Evolutionary conservation across 306 rosid species (phyloP), one percentile per base, ranked within the genome.

Genomic region (Arachis stenosperma): DNA sequence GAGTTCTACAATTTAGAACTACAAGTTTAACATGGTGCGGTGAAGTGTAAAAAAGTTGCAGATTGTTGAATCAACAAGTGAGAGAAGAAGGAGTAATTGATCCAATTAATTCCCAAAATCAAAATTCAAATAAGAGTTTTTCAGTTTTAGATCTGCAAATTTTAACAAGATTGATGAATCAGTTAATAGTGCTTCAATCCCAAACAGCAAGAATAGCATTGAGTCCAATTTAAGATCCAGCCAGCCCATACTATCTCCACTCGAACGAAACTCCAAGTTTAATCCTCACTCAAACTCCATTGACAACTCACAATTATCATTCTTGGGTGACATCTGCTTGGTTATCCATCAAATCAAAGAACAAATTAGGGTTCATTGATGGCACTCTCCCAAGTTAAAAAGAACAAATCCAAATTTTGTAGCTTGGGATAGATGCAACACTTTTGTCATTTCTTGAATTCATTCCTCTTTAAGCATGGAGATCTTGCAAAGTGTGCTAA

Each of bases 351-450:
- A 50, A 50, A 50, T 12, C 6, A 11, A 50, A 50, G 27, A 52
- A 52, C 9, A 52, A 52, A 6, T 1, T 52, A 0, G 0, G 5
- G 0, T 52, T 52, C 4, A 8, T 13, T 0, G 57, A 52, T 52
- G 29, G 57, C 2, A 4, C 8, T 2, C n/a, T 52, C 15, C 27
- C 0, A 4, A n/a, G 3, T 8, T 9, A 3, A 8, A 5, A 5
- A 5, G 15, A 2, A 5, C 5, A 5, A 2, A n/a, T n/a, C 9
- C 8, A 5, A 6, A 1, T 3, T 5, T 52, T 14, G 0, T 0
- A 3, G 22, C 54, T 12, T 50, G 2, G 27, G 57, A 14, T 6
- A 0, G 15, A 14, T 52, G 57, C 12, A 52, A 52, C 2, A 52
- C 57, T 5, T 3, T 13, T 5, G 3, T 52, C 0, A 0, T 52